Evolutionary conservation across 495 filamentous ascomycete genomes (phyloP).

Genomic region (Aspergillus coremiiformis): DNA sequence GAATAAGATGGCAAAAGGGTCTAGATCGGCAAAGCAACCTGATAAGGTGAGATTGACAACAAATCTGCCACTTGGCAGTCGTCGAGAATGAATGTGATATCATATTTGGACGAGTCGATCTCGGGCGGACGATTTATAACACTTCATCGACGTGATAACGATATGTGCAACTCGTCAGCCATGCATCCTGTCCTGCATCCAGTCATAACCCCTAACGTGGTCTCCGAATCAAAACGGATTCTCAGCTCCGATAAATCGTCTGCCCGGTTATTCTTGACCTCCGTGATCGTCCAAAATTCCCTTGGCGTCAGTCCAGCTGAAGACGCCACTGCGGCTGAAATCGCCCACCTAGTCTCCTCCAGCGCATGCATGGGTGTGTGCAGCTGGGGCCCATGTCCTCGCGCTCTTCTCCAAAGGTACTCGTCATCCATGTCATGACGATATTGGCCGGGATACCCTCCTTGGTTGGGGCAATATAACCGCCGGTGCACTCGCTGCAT

Average conservation of each 20-base stretch:
- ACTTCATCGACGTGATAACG: too few relatives aligned
- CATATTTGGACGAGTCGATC: too few relatives aligned
- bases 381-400: not conserved
- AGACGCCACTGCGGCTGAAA: not conserved
- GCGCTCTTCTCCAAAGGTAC: conserved; percentile 16
- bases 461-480: conserved; percentile 12
- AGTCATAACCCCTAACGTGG: too few relatives aligned
- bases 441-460: conserved; percentile 12
- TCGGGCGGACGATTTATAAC: too few relatives aligned
- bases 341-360: conserved; percentile 11
- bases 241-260: conserved; percentile 15
- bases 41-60: too few relatives aligned
- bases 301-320: conserved; percentile 12
- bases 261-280: conserved; percentile 13
- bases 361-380: conserved; percentile 12
- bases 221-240: conserved; percentile 9
- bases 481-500: conserved; percentile 16
- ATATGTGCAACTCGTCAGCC: too few relatives aligned
- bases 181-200: too few relatives aligned
- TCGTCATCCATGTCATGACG: conserved; percentile 17
- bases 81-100: too few relatives aligned
- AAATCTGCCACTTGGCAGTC: too few relatives aligned
- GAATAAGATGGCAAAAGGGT: too few relatives aligned
- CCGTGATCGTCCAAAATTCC: conserved; percentile 17
- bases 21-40: too few relatives aligned